Evolutionary conservation across 1,139 yeast genomes (phyloP).

Genomic region (Debaryomyces singareniensis): DNA sequence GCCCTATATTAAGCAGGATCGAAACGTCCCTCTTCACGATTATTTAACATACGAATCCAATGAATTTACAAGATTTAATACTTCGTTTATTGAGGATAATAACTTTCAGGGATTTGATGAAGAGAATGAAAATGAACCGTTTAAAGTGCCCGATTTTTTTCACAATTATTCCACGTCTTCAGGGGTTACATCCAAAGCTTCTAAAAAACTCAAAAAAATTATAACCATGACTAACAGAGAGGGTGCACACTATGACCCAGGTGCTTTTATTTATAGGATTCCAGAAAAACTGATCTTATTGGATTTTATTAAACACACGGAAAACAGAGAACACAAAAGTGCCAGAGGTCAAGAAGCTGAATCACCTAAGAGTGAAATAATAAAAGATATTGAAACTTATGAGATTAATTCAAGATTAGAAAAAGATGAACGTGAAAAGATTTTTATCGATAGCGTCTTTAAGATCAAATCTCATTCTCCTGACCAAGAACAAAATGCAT

Average conservation of each 20-base stretch:
- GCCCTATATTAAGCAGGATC: slow-evolving; percentile 33
- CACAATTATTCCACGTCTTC: slow-evolving; percentile 27
- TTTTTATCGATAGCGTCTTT: slow-evolving; percentile 20
- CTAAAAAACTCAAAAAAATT: slow-evolving; percentile 28
- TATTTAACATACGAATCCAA: slow-evolving; percentile 24
- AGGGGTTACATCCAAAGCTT: slow-evolving; percentile 43
- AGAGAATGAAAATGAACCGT: slow-evolving; percentile 6
- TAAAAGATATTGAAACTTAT: slow-evolving; percentile 19
- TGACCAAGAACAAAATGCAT: slow-evolving; percentile 6
- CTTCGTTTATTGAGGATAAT: slow-evolving; percentile 3
- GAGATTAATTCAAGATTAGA: slow-evolving; percentile 16
- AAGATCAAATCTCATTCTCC: slow-evolving; percentile 11
- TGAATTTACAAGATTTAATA: slow-evolving; percentile 14
- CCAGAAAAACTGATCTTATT: slow-evolving; percentile 70
- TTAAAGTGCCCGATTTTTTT: slow-evolving; percentile 41
- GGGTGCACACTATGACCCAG: slow-evolving; percentile 10
- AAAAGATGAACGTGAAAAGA: slow-evolving; percentile 15
- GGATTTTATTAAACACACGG: slow-evolving; percentile 59
- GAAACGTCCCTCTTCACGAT: slow-evolving; percentile 20
- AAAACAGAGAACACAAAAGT: slow-evolving; percentile 19
- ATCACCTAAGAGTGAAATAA: slow-evolving; percentile 15
- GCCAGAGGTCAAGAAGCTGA: not conserved
- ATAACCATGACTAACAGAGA: slow-evolving; percentile 32
- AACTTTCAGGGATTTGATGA: slow-evolving; percentile 10
- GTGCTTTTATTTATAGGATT: slow-evolving; percentile 51